Percentiles rank a stretch among this genome's conserved stretches.
Evolutionary conservation across 805 yeast species (phyloP).

Genomic region (Candida piceae): DNA sequence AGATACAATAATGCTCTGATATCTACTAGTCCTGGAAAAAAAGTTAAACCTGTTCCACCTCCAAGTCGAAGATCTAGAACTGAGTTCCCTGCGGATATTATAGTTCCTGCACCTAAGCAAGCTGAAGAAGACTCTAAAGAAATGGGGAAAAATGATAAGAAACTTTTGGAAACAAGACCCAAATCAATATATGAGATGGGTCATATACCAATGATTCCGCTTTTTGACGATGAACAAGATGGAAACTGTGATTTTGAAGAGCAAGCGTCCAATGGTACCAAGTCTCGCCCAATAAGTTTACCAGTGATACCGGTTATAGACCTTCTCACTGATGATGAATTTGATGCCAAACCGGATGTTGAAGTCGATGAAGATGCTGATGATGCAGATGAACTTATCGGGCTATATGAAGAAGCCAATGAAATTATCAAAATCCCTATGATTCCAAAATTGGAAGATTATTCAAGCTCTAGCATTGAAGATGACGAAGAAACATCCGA

Average conservation of each 20-base stretch:
- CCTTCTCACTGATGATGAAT: background rate
- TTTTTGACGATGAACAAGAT: background rate
- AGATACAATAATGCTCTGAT: no score
- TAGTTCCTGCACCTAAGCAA: no score
- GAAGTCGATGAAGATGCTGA: background rate
- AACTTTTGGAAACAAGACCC: background rate
- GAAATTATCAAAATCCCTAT: background rate
- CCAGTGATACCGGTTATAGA: background rate
- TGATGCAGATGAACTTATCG: background rate
- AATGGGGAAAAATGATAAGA: no score
- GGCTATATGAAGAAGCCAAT: no score
- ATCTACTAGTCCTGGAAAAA: no score
- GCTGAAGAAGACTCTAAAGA: no score
- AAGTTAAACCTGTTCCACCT: no score
- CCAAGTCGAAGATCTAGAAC: no score
- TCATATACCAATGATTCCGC: background rate
- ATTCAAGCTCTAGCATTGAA: background rate
- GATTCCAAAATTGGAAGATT: background rate
- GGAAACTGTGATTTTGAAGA: background rate
- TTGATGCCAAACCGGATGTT: no score
- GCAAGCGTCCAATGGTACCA: background rate
- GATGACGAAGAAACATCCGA: background rate
- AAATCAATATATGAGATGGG: background rate
- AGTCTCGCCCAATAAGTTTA: background rate
- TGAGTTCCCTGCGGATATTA: no score